Evolutionary conservation across 2,329 filamentous ascomycete species (phyloP).

Genomic region (Dactylellina sp.): DNA sequence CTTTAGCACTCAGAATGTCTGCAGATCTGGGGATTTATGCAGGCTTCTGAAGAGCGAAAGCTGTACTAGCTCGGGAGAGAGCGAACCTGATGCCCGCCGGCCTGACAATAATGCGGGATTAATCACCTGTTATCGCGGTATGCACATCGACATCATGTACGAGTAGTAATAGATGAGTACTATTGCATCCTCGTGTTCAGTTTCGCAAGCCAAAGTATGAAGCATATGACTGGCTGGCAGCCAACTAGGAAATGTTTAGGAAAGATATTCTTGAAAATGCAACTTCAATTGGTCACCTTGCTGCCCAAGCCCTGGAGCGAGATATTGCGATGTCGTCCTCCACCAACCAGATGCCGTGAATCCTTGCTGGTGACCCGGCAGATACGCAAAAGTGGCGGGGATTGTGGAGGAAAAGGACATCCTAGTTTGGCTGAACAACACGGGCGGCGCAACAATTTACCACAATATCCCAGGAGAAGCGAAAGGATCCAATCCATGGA

Average conservation of each 20-base stretch:
- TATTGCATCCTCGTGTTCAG: background rate
- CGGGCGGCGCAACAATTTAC: constrained; percentile 46
- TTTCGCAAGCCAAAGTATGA: constrained; percentile 33
- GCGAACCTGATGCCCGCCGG: constrained; percentile 20
- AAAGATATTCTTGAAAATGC: constrained; percentile 31
- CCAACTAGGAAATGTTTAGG: constrained; percentile 10
- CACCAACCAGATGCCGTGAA: constrained; percentile 47
- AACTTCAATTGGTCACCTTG: constrained; percentile 45
- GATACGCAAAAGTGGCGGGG: constrained; percentile 47
- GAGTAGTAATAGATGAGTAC: background rate
- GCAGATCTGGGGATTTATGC: constrained; percentile 8
- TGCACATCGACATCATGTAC: constrained; percentile 39
- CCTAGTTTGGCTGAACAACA: constrained; percentile 55
- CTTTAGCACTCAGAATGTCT: constrained; percentile 24
- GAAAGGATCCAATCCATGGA: constrained; percentile 54
- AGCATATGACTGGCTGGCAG: constrained; percentile 32
- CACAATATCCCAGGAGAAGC: constrained; percentile 32
- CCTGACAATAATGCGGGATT: constrained; percentile 8
- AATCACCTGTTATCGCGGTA: constrained; percentile 13
- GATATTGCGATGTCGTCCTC: constrained; percentile 22
- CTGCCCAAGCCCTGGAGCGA: constrained; percentile 12
- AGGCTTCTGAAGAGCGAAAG: constrained; percentile 4
- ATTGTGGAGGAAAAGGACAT: constrained; percentile 12
- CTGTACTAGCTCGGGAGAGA: constrained; percentile 24
- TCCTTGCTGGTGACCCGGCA: constrained; percentile 34